Conservation (phyloP, 306 rosid genomes). For the Biancaea sappan region DNA sequence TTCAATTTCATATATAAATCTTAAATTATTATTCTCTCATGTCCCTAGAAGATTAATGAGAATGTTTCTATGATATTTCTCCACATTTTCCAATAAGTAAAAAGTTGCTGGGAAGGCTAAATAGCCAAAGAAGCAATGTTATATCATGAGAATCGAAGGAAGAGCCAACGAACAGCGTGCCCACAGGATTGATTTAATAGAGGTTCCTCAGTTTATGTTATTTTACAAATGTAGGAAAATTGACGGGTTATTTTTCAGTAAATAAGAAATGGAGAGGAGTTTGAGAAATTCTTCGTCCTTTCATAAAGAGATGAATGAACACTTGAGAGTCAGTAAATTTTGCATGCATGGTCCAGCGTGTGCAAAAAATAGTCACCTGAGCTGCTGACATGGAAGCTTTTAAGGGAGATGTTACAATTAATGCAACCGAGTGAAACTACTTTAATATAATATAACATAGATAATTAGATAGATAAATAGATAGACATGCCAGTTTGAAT, state of each 20-base stretch:
- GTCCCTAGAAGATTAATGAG: conserved; percentile 1
- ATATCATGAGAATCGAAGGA: conserved; percentile 17
- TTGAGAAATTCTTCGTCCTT: background rate
- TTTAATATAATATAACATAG: too few relatives aligned
- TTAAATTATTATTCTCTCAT: background rate
- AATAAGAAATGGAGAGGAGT: background rate
- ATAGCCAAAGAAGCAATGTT: background rate
- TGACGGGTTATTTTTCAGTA: background rate
- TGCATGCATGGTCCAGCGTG: too few relatives aligned
- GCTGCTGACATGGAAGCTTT: too few relatives aligned
- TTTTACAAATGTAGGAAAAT: background rate
- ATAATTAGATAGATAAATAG: too few relatives aligned
- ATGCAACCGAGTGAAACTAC: too few relatives aligned
- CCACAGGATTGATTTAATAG: background rate
- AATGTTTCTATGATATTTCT: background rate
- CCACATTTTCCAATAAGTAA: conserved; percentile 20
- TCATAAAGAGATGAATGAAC: too few relatives aligned
- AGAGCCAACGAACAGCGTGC: conserved; percentile 3
- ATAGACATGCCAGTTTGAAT: too few relatives aligned
- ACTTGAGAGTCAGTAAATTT: too few relatives aligned
- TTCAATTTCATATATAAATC: too few relatives aligned
- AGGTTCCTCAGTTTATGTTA: background rate
- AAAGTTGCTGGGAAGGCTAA: background rate
- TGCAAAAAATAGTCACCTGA: too few relatives aligned
- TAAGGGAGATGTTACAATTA: too few relatives aligned